Evolutionary conservation across 1,284 basidiomycete genomes (phyloP).

Genomic region (Anthracocystis walkeri): DNA sequence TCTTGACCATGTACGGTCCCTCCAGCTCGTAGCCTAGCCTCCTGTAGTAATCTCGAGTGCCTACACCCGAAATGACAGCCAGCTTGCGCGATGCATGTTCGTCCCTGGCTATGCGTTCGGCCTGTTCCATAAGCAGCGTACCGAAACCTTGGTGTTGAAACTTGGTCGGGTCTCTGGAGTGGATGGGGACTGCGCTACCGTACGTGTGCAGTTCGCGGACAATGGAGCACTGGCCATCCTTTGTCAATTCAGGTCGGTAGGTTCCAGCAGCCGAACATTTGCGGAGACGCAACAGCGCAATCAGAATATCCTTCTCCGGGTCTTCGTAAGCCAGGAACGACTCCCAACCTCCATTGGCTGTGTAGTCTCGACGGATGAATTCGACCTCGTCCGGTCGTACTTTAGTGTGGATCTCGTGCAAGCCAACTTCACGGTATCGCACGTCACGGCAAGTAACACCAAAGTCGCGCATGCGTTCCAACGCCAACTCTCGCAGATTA

Average conservation of each 20-base stretch:
- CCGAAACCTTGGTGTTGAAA: constrained; percentile 83
- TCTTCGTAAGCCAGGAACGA: constrained; percentile 99
- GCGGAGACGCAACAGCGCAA: constrained; percentile 89
- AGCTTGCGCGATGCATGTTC: constrained; percentile 95
- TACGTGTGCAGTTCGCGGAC: constrained; percentile 99
- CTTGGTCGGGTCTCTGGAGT: constrained; percentile 95
- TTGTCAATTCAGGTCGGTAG: constrained; percentile 90
- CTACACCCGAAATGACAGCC: constrained; percentile 96
- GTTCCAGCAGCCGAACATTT: constrained; percentile 97
- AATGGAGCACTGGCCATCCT: constrained; percentile 84
- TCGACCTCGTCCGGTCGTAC: constrained; percentile 96
- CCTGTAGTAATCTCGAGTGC: constrained; percentile 93
- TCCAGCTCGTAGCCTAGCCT: constrained; percentile 92
- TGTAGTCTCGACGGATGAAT: constrained; percentile 94
- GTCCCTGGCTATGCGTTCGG: constrained; percentile 95
- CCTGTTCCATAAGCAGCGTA: constrained; percentile 98
- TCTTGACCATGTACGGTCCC: constrained; percentile 77
- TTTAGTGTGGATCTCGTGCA: constrained; percentile 98
- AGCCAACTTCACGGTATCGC: constrained; percentile 95
- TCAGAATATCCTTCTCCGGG: constrained; percentile 93
- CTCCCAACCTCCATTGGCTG: constrained; percentile 96
- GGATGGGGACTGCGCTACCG: constrained; percentile 96
- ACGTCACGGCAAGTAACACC: constrained; percentile 98
- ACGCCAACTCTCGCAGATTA: constrained; percentile 92
- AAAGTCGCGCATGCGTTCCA: constrained; percentile 99